Evolutionary conservation across 768 basidiomycete genomes (phyloP), one percentile per base, ranked within the genome.

Genomic region (Termitomyces sp.): DNA sequence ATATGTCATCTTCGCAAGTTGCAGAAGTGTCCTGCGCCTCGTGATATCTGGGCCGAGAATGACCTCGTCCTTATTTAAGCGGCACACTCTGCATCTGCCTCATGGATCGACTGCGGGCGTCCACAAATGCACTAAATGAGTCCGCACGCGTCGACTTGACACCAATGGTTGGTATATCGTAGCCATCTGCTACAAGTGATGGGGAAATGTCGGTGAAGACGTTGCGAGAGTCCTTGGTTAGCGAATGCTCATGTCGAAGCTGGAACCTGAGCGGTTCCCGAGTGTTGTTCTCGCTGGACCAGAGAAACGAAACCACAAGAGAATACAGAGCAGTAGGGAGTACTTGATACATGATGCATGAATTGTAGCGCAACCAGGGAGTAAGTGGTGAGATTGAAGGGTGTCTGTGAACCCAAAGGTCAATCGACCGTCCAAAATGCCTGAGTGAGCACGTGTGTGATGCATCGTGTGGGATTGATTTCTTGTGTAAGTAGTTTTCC

Each of bases 1-100:
- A 56, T 77, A 83, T 11, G 89, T 83, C 90, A 98, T 98, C 81
- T 89, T 93, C 19, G 91, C 94, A 15, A 98, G 76, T 28, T 82
- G 73, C 12, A 85, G 77, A 7, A 98, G 69, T 1, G 91, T 88
- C 63, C 85, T 79, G 35, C 89, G 80, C 63, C 85, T 83, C 17
- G 75, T 73, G 4, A 89, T 78, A 64, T 97, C 86, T 1, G 95
- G 95, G 1, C 80, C 85, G 5, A 67, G 64, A 0, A 90, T 77
- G 37, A 88, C 80, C 23, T 77, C 76, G 45, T 83, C 79, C 14
- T 83, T 72, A 96, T 10, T 73, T 66, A 28, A 83, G 53, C 3
- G 66, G 59, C 15, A 72, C 70, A 50, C 65, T 75, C 67, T 81
- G 72, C 19, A 68, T 68, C 28, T 69, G 65, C 50, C 68, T 65